These are phyloP conservation scores for Zygosaccharomyces sapae DNA, from an alignment of 1,139 yeast species.

Conservation along the genomic window DNA sequence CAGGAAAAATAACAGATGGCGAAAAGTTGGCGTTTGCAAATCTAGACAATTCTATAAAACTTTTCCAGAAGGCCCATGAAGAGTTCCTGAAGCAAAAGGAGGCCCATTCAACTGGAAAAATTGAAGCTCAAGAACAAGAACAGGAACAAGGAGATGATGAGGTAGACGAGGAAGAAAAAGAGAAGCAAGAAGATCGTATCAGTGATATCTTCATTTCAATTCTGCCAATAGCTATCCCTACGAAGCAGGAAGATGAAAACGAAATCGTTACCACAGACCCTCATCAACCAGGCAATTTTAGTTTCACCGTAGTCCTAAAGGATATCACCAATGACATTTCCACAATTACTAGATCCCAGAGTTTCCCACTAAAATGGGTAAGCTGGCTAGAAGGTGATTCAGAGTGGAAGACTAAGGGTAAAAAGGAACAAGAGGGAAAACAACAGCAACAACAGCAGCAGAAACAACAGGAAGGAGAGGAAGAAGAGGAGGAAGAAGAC, in stretches of 20 bases:
- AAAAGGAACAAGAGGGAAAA: conserved; percentile 21
- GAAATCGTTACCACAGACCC: conserved; percentile 40
- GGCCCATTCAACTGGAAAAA: conserved; percentile 9
- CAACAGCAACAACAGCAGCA: conserved; percentile 21
- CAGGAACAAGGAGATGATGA: conserved; percentile 3
- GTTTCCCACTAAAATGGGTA: conserved; percentile 88
- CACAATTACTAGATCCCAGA: conserved; percentile 74
- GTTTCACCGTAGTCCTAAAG: conserved; percentile 66
- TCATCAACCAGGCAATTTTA: conserved; percentile 45
- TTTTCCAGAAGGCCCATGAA: conserved; percentile 39
- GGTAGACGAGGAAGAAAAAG: conserved; percentile 14
- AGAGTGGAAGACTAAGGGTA: conserved; percentile 35
- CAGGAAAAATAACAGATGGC: conserved; percentile 80
- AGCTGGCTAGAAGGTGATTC: conserved; percentile 64
- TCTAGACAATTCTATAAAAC: conserved; percentile 65
- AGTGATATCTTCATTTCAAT: conserved; percentile 71
- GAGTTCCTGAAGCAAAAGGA: conserved; percentile 30
- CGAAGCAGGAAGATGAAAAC: conserved; percentile 31
- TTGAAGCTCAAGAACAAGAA: conserved; percentile 18
- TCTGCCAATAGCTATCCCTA: conserved; percentile 49
- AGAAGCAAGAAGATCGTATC: conserved; percentile 43
- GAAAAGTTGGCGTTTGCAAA: conserved; percentile 85
- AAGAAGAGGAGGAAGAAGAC: conserved; percentile 39
- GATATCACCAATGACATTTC: conserved; percentile 77
- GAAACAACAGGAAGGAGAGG: too few species aligned